phyloP scores from a whole-genome alignment of 169 alveolate genomes.

The Eimeria necatrix region DNA sequence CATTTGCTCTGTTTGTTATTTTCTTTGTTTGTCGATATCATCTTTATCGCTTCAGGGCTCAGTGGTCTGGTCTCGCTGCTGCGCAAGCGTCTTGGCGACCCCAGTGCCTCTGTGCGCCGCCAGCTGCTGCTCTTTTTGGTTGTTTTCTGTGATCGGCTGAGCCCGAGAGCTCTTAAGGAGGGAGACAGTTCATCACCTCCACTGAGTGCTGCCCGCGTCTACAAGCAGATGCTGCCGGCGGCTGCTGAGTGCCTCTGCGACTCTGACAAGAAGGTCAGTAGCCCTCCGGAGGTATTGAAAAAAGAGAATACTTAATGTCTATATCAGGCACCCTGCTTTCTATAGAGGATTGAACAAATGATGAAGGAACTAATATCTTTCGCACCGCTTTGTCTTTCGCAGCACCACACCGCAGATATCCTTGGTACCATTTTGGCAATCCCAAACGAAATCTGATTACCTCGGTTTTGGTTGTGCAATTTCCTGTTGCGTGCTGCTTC shows the following conservation, averaged over 20 bases:
- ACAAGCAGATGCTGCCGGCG: conserved; percentile 69
- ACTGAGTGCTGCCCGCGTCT: conserved; percentile 43
- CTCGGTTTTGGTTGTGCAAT: background rate
- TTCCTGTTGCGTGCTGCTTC: background rate
- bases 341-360: too few species aligned
- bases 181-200: background rate
- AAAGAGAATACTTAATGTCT: too few species aligned
- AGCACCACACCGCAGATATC: too few species aligned
- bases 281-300: too few species aligned
- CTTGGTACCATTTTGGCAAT: too few species aligned
- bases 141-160: conserved; percentile 42
- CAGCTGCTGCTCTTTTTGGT: conserved; percentile 54
- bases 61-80: conserved; percentile 51
- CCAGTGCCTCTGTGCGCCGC: conserved; percentile 47
- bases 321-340: too few species aligned
- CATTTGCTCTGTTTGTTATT: background rate
- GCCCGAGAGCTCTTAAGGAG: background rate
- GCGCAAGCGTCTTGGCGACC: conserved; percentile 59
- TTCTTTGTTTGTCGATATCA: background rate
- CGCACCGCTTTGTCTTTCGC: too few species aligned
- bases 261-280: conserved; percentile 52
- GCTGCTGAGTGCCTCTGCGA: conserved; percentile 70
- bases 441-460: too few species aligned
- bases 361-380: too few species aligned
- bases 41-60: background rate